phyloP scores from a whole-genome alignment of 331 rosid genomes.

The Quercus lobata region DNA sequence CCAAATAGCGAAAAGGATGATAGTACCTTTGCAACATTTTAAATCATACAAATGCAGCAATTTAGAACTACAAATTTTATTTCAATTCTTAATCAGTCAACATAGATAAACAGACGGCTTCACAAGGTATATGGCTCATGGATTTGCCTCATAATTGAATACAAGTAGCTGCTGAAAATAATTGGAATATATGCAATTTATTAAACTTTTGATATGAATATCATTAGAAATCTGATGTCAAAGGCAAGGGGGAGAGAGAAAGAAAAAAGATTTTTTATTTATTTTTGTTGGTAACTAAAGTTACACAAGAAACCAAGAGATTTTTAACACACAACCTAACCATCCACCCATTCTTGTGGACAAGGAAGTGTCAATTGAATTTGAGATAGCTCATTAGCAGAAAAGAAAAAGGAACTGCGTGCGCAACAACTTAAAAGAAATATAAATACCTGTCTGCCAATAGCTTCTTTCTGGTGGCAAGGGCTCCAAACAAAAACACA shows the following conservation, averaged over 20 bases:
- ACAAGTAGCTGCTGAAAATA: not conserved
- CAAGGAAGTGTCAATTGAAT: no score
- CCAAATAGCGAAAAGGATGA: not conserved
- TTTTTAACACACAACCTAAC: not conserved
- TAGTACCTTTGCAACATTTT: not conserved
- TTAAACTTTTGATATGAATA: not conserved
- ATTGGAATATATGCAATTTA: not conserved
- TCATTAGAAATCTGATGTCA: not conserved
- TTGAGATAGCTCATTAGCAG: no score
- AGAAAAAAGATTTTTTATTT: not conserved
- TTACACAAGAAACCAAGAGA: no score
- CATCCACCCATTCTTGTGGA: not conserved
- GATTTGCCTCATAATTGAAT: not conserved
- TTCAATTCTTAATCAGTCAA: not conserved
- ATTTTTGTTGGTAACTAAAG: no score
- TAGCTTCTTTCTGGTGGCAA: conserved; percentile 79
- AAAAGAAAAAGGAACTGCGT: no score
- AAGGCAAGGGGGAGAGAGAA: not conserved
- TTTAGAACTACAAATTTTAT: not conserved
- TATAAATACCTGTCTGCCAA: conserved; percentile 77
- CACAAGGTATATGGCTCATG: not conserved
- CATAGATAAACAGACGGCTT: not conserved
- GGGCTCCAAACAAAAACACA: conserved; percentile 77
- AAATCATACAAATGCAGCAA: not conserved
- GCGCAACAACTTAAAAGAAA: not conserved